Conservation (phyloP, 306 rosid species). For the Cercis canadensis region DNA sequence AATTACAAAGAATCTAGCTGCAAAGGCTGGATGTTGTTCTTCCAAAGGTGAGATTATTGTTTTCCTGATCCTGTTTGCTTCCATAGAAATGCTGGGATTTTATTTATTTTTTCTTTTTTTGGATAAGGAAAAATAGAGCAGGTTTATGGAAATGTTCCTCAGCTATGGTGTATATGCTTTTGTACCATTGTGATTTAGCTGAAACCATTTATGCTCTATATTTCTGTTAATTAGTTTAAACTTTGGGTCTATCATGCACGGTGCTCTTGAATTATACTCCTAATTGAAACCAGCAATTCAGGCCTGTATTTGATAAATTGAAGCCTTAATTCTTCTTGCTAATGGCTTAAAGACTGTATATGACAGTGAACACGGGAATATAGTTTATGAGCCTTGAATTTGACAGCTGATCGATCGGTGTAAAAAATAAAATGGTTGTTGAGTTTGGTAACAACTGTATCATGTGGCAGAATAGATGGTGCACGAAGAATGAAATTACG, state of each 20-base stretch:
- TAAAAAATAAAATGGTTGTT: constrained; percentile 1
- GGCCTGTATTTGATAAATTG: not conserved
- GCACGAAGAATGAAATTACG: not conserved
- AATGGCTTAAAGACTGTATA: not conserved
- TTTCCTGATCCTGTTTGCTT: constrained; percentile 16
- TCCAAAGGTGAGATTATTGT: constrained; percentile 50
- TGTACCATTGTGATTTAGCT: not conserved
- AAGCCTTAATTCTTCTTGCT: not conserved
- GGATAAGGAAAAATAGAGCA: too few relatives aligned
- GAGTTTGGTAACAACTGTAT: constrained; percentile 1
- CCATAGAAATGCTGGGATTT: not conserved
- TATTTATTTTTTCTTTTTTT: not conserved
- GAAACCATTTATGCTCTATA: not conserved
- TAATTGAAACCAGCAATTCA: not conserved
- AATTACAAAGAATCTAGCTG: constrained; percentile 40
- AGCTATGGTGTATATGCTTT: not conserved
- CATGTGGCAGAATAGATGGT: not conserved
- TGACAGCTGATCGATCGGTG: not conserved
- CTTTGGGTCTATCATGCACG: too few relatives aligned
- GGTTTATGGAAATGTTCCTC: not conserved
- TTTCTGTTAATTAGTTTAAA: not conserved
- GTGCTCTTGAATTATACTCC: not conserved
- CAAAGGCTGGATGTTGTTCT: constrained; percentile 42
- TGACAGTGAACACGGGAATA: not conserved
- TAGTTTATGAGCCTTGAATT: not conserved